Evolutionary conservation across 768 basidiomycete genomes (phyloP).

Genomic region (Collybiopsis confluens): DNA sequence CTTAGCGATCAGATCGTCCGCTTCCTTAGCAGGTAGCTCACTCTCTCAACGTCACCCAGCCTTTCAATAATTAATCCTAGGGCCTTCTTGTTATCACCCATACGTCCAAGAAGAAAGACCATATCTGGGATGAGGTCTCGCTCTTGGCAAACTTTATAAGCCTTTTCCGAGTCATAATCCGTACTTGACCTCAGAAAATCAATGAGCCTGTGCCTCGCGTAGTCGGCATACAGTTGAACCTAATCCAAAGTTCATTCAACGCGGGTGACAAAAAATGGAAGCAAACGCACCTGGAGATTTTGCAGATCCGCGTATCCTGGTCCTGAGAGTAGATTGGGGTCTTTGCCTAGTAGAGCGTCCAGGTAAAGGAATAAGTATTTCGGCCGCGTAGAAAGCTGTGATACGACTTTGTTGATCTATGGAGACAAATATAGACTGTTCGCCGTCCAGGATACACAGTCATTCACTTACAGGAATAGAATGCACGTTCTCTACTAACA

Average conservation of each 20-base stretch:
- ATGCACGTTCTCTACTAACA: conserved; percentile 92
- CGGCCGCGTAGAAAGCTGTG: conserved; percentile 72
- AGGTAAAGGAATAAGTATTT: conserved; percentile 91
- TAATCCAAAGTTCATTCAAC: conserved; percentile 19
- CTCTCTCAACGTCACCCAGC: conserved; percentile 86
- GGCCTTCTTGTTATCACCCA: conserved; percentile 97
- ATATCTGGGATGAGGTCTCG: conserved; percentile 90
- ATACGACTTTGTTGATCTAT: conserved; percentile 83
- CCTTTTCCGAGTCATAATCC: conserved; percentile 89
- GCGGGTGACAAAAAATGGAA: not conserved
- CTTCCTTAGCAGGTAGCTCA: conserved; percentile 34
- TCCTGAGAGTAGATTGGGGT: conserved; percentile 65
- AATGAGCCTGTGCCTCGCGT: conserved; percentile 70
- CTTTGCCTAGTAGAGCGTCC: conserved; percentile 84
- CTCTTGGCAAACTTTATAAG: conserved; percentile 80
- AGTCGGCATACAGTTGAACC: conserved; percentile 92
- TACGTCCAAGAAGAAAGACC: conserved; percentile 94
- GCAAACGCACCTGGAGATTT: conserved; percentile 46
- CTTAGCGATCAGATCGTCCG: no score
- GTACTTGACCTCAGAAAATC: conserved; percentile 90
- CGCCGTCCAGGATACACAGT: not conserved
- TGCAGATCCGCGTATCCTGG: conserved; percentile 69
- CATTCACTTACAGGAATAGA: conserved; percentile 80
- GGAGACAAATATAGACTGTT: not conserved
- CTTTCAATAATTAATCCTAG: conserved; percentile 93